Evolutionary conservation across 345 rosid genomes (phyloP), one percentile per base, ranked within the genome.

Genomic region (Populus euphratica): DNA sequence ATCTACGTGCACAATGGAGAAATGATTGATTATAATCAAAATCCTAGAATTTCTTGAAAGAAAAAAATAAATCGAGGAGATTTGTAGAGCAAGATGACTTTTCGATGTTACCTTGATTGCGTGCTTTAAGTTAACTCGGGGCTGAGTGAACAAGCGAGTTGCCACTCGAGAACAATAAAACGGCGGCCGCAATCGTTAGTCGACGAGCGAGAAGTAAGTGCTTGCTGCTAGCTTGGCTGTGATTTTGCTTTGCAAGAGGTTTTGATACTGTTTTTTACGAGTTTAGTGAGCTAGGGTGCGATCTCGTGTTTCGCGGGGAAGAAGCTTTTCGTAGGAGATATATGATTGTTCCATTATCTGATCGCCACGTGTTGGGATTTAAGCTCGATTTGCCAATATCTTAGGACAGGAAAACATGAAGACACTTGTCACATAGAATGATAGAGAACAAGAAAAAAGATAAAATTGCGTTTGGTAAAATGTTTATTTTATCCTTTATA

Each of bases 311-410:
- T 54, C 27, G 25, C 62, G 23, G 12, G 62, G 62, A 54, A 54
- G 62, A 2, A 8, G 13, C 10, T 54, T 54, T 21, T 21, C 62
- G 23, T 74, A 25, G 47, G 62, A 41, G 23, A 11, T 52, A 36
- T n/a, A 38, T 47, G 82, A 78, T 75, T 76, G 85, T 71, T 80
- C 50, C 18, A 44, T 70, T 64, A 74, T 61, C 4, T 43, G 14
- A 16, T 13, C 14, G 65, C 64, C 63, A 50, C 75, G 47, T 50
- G 64, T 27, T 16, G 12, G 35, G 9, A 6, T 68, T 11, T 68
- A 6, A 63, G 1, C 10, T 27, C 38, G 44, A 10, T 41, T 0
- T 0, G 3, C 13, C 3, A 9, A 11, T 41, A 12, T 10, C 44
- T 41, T 10, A 2, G 4, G 44, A 41, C 44, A 8, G 44, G 2